Evolutionary conservation across 1,284 basidiomycete genomes (phyloP).

Genomic region (Gomphus bonarii): DNA sequence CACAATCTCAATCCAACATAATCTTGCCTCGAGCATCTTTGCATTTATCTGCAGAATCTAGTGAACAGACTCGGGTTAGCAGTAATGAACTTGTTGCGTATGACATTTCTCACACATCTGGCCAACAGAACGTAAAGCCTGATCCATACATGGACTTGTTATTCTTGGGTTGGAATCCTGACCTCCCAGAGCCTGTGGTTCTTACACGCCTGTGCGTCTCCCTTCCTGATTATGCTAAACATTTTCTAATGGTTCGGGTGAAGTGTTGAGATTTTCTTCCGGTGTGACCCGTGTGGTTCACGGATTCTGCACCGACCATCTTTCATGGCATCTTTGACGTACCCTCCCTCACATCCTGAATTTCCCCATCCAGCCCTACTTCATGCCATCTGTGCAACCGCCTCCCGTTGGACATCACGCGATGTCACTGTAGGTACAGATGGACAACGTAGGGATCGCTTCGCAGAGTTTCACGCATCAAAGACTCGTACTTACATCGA

Average conservation of each 20-base stretch:
- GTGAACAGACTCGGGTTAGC: constrained; percentile 1
- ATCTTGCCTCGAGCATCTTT: constrained; percentile 11
- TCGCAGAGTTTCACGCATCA: constrained; percentile 75
- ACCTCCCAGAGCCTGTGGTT: constrained; percentile 60
- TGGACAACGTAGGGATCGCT: constrained; percentile 63
- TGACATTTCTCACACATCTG: constrained; percentile 17
- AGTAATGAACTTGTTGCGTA: constrained; percentile 13
- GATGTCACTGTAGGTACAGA: constrained; percentile 51
- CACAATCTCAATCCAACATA: constrained; percentile 6
- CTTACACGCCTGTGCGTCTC: constrained; percentile 61
- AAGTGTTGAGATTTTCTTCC: constrained; percentile 73
- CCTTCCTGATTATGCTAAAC: constrained; percentile 11
- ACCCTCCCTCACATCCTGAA: constrained; percentile 62
- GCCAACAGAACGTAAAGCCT: constrained; percentile 23
- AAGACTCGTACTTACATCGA: constrained; percentile 79
- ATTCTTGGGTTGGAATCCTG: constrained; percentile 71
- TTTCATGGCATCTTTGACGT: constrained; percentile 64
- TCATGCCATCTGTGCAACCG: constrained; percentile 80
- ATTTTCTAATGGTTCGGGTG: constrained; percentile 1
- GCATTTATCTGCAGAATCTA: constrained; percentile 11
- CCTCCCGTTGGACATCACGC: constrained; percentile 70
- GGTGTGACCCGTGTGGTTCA: constrained; percentile 73
- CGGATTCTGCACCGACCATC: constrained; percentile 67
- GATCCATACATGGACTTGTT: constrained; percentile 54
- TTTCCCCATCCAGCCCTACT: constrained; percentile 78